Evolutionary conservation across 2,329 filamentous ascomycete genomes (phyloP).

Genomic region (Colletotrichum phormii): DNA sequence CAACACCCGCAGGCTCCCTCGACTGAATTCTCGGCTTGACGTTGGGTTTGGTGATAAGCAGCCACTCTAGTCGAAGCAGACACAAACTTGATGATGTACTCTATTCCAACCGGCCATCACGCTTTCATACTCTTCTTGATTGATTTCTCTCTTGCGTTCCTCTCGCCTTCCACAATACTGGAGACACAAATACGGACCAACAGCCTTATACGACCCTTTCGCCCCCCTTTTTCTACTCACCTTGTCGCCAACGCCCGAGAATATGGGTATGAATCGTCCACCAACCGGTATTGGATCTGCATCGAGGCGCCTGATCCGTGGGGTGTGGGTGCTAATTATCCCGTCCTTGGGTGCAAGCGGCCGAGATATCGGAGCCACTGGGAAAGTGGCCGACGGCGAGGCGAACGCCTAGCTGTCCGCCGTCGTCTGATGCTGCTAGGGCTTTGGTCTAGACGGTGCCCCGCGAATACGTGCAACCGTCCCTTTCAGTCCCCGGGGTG

Average conservation of each 20-base stretch:
- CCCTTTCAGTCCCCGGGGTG: conserved; percentile 9
- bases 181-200: background rate
- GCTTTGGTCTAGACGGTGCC: conserved; percentile 8
- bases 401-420: conserved; percentile 17
- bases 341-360: conserved; percentile 20
- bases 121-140: background rate
- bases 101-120: background rate
- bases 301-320: conserved; percentile 7
- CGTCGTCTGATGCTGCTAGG: conserved; percentile 20
- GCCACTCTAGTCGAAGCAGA: background rate
- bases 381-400: conserved; percentile 20
- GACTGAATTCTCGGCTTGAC: background rate
- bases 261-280: conserved; percentile 8
- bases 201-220: background rate
- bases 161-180: background rate
- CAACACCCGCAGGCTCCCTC: conserved; percentile 8
- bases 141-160: background rate
- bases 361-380: conserved; percentile 25
- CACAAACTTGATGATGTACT: background rate
- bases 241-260: background rate
- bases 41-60: background rate
- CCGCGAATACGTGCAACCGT: conserved; percentile 6
- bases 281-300: conserved; percentile 17
- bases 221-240: background rate
- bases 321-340: conserved; percentile 26